Evolutionary conservation across 441 rosid species (phyloP), one percentile per base, ranked within the genome.

Genomic region (Bruguiera hainesii): DNA sequence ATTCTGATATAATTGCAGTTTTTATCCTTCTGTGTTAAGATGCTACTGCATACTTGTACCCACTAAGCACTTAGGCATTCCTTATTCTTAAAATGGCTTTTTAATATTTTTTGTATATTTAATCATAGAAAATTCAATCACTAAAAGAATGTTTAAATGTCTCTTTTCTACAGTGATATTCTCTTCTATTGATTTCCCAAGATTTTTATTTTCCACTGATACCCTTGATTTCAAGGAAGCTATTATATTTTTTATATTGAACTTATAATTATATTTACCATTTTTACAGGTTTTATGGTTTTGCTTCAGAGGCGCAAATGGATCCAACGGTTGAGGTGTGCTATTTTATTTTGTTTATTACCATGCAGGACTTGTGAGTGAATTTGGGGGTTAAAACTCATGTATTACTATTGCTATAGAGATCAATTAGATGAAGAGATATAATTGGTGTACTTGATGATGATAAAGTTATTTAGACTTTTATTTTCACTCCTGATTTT

Each of bases 271-370:
- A 20, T 48, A 33, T 69, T 50, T 65, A 35, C 48, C 29, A 26
- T 56, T 16, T 13, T 65, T 60, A 18, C 89, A 94, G 98, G 84
- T 94, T 88, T 71, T 88, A 88, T 72, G 97, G 98, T 37, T 94
- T 94, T 81, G 82, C 97, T 65, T 89, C 92, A 4, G 95, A 94
- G 69, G 93, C 90, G 68, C 96, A 94, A 63, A 82, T 87, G 93
- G 96, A 94, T 67, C 97, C 96, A 63, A 87, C 91, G 67, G 71
- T 91, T 48, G 98, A 91, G 97, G 97, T 89, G 63, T 28, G 63
- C 10, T 63, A 56, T 58, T 78, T 71, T 67, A 9, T 25, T 66
- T 46, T 10, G 11, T 37, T 42, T 7, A 16, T 53, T 16, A 11
- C 56, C 33, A 11, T 42, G 58, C 56, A 39, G 30, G 26, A 19